Percentiles rank a stretch among this genome's conserved stretches.
phyloP scores from a whole-genome alignment of 2,329 filamentous ascomycete species.

The Diaporthe sp. region DNA sequence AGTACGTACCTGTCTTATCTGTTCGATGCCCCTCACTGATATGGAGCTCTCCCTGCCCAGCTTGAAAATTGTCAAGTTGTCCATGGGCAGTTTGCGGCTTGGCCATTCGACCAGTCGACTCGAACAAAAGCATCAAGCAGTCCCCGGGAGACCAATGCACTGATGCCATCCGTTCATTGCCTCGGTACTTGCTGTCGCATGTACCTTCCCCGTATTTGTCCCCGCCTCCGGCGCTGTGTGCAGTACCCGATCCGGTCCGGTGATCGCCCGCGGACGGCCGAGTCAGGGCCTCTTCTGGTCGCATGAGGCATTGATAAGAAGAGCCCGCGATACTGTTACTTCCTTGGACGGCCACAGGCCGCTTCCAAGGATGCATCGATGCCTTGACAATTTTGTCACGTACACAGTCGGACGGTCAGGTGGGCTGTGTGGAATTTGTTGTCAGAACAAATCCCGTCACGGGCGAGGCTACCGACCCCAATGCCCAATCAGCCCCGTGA shows the following conservation, averaged over 20 bases:
- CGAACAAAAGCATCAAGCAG: neutral
- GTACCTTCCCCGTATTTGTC: neutral
- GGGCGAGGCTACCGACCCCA: conserved; percentile 2
- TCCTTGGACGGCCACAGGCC: conserved; percentile 4
- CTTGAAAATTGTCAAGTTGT: neutral
- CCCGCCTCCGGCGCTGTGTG: neutral
- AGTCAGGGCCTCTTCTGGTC: conserved; percentile 14
- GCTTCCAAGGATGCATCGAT: conserved; percentile 13
- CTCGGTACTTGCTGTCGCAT: neutral
- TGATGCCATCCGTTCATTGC: neutral
- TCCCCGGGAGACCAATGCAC: neutral
- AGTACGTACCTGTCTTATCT: conserved; percentile 20
- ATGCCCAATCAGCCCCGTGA: conserved; percentile 18
- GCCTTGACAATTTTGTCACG: conserved; percentile 13
- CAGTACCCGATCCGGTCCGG: conserved; percentile 29
- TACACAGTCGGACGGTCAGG: neutral
- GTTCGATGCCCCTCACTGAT: conserved; percentile 19
- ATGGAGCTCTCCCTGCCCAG: neutral
- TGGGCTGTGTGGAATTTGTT: conserved; percentile 19
- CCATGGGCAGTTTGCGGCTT: neutral
- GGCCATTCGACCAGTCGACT: neutral
- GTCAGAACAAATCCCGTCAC: conserved; percentile 28
- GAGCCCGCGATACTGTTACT: neutral
- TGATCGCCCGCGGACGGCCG: conserved; percentile 22
- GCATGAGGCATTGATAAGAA: neutral